These are phyloP conservation scores for Galerina sulciceps DNA, from an alignment of 768 basidiomycete genomes.

Conservation along the genomic window DNA sequence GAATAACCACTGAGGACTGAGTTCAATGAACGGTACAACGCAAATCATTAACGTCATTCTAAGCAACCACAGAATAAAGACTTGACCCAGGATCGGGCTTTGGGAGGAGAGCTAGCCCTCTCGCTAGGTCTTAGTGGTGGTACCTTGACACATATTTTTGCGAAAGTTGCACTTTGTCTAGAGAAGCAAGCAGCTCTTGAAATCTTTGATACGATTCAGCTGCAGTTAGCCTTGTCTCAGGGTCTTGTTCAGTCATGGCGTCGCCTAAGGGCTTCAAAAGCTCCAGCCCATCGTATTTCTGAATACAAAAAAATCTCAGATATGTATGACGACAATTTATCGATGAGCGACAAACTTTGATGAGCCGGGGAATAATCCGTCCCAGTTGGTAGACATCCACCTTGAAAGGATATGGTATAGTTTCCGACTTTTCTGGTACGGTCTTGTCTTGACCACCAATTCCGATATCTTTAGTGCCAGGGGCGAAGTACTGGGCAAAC, in stretches of 20 bases:
- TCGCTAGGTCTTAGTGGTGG: too few species aligned
- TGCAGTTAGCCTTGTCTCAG: conserved; percentile 3
- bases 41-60: too few species aligned
- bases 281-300: conserved; percentile 11
- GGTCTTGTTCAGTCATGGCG: conserved; percentile 7
- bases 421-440: conserved; percentile 27
- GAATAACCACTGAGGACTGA: too few species aligned
- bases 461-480: conserved; percentile 6
- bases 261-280: conserved; percentile 2
- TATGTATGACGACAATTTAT: too few species aligned
- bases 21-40: too few species aligned
- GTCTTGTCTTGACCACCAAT: conserved; percentile 22
- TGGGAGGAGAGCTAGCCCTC: too few species aligned
- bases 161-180: conserved; percentile 3
- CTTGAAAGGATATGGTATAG: conserved; percentile 30
- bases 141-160: conserved; percentile 3
- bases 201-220: conserved; percentile 8
- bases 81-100: too few species aligned
- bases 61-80: too few species aligned
- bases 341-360: conserved; percentile 6
- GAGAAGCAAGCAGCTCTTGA: not conserved
- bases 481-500: conserved; percentile 11
- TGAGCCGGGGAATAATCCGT: conserved; percentile 5
- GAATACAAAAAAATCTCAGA: not conserved
- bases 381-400: conserved; percentile 34